A percentile compares a stretch with the other conserved stretches of the same genome.
Evolutionary conservation across 441 rosid genomes (phyloP).

Genomic region (Sinapis alba): DNA sequence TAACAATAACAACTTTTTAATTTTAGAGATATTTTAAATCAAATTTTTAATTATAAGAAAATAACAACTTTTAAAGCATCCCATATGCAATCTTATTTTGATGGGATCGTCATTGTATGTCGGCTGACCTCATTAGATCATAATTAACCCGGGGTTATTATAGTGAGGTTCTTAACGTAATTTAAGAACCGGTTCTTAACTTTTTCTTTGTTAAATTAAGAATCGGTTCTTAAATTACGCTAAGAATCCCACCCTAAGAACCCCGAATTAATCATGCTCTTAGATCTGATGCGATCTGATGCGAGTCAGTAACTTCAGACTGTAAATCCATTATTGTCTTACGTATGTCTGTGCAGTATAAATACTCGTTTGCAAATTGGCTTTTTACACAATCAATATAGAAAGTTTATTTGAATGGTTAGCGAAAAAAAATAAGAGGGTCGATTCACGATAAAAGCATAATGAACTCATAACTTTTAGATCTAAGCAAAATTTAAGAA

Average conservation of each 20-base stretch:
- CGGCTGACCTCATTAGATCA: background rate
- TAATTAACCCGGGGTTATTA: no score
- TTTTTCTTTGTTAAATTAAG: no score
- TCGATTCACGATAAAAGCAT: background rate
- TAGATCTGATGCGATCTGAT: no score
- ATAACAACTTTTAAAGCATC: background rate
- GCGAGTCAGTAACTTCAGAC: no score
- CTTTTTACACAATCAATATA: background rate
- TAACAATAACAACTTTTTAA: background rate
- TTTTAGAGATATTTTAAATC: no score
- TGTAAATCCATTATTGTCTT: background rate
- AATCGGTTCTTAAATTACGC: no score
- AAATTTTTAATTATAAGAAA: no score
- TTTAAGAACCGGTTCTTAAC: no score
- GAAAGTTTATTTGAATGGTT: background rate
- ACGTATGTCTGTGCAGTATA: background rate
- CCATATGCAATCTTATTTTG: background rate
- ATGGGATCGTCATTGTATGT: background rate
- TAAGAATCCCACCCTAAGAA: no score
- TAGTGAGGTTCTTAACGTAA: no score
- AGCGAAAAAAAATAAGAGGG: background rate
- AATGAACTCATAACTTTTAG: background rate
- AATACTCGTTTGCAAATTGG: background rate
- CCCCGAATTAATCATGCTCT: no score
- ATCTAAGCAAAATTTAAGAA: background rate